Base-by-base conservation (phyloP, 371 early-diverging fungal species). In the Thermomucor indicae-seudaticae region DNA sequence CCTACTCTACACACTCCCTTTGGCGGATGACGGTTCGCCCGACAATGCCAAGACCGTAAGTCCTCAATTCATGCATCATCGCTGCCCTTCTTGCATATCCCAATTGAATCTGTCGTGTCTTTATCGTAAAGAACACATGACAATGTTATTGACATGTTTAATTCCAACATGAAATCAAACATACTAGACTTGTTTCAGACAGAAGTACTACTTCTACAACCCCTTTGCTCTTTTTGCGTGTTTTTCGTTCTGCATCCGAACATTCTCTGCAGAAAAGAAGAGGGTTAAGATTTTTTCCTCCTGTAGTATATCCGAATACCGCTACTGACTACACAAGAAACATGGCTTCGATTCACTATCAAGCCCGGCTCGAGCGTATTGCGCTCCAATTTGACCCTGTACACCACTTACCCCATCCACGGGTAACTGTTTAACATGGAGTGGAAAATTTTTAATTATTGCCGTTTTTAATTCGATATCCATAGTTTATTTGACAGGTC, bases 351-450 rank as follows among this genome's bases (percentile, higher is more conserved):
- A 4, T 89, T 93, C 65, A 80, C 84, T 29, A 60, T 95, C n/a
- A 78, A 85, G 39, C 75, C 88, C 14, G 96, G 95, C 28, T 80
- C 89, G 2, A 58, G 80, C 29, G 92, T 88, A 17, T 78, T 88
- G 24, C 73, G 74, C 23, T 70, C 51, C n/a, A 32, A 29, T 29
- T 56, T 89, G 2, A 65, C 70, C 14, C 67, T 96, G 20, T 72
- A 81, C 56, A 92, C 91, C 20, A 95, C 94, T 64, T 90, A 91
- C 73, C 93, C 93, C 0, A 62, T 81, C 20, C 60, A 84, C 38
- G 90, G 87, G 79, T 86, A 74, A 62, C 59, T 41, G 31, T 20
- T n/a, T 47, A 23, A 29, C n/a, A n/a, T n/a, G n/a, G n/a, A n/a
- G n/a, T n/a, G n/a, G n/a, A n/a, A n/a, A n/a, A n/a, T n/a, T n/a